phyloP scores from a whole-genome alignment of 495 filamentous ascomycete species.

The Penicillium antarcticum region DNA sequence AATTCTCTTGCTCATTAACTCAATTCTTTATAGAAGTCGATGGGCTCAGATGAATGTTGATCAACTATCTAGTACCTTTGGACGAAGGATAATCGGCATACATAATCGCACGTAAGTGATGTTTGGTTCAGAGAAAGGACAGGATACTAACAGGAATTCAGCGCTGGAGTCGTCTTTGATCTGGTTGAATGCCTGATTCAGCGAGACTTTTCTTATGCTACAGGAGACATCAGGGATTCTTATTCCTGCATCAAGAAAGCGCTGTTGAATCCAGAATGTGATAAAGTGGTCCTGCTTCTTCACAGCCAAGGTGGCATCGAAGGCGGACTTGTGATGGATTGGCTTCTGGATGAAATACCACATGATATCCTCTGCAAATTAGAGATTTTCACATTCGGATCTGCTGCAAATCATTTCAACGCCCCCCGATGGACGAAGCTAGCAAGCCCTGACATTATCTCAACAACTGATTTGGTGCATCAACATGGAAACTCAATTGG shows the following conservation, averaged over 20 bases:
- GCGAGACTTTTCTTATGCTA: slow-evolving; percentile 70
- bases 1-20: background rate
- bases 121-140: background rate
- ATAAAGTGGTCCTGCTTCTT: slow-evolving; percentile 72
- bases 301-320: slow-evolving; percentile 85
- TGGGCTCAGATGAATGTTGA: slow-evolving; percentile 68
- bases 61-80: slow-evolving; percentile 69
- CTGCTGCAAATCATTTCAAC: slow-evolving; percentile 85
- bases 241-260: slow-evolving; percentile 29
- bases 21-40: slow-evolving; percentile 20
- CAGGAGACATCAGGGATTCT: slow-evolving; percentile 58
- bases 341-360: slow-evolving; percentile 72
- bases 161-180: slow-evolving; percentile 65
- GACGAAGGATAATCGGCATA: slow-evolving; percentile 71
- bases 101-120: slow-evolving; percentile 67
- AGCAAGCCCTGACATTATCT: background rate
- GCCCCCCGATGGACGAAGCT: slow-evolving; percentile 55
- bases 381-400: slow-evolving; percentile 85
- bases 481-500: slow-evolving; percentile 42
- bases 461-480: background rate
- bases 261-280: slow-evolving; percentile 43
- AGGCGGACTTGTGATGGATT: slow-evolving; percentile 70
- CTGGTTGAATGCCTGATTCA: slow-evolving; percentile 75
- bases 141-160: slow-evolving; percentile 2
- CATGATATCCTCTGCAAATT: slow-evolving; percentile 63